phyloP scores from a whole-genome alignment of 129 eudicot genomes.

The Apium graveolens region DNA sequence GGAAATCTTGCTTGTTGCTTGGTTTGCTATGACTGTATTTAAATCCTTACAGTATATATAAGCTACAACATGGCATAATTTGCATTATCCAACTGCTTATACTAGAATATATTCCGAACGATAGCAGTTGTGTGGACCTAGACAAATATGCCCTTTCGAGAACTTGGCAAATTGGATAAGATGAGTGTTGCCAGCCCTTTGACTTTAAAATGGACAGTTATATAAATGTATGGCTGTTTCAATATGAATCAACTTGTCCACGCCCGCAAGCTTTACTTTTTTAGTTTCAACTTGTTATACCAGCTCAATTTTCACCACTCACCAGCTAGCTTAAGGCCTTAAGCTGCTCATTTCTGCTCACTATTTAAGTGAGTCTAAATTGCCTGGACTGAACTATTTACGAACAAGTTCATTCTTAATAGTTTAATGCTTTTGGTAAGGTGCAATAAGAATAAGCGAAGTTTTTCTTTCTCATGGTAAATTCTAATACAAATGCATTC shows the following conservation, averaged over 20 bases:
- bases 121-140: slow-evolving; percentile 8
- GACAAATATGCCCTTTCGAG: slow-evolving; percentile 1
- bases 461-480: too few species aligned
- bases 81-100: not conserved
- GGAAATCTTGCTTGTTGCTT: not conserved
- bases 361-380: too few species aligned
- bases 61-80: not conserved
- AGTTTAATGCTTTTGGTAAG: too few species aligned
- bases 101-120: slow-evolving; percentile 3
- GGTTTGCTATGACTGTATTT: not conserved
- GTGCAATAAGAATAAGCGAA: too few species aligned
- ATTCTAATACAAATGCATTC: too few species aligned
- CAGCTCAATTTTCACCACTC: not conserved
- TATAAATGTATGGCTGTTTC: not conserved
- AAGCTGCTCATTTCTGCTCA: not conserved
- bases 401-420: not conserved
- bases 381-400: not conserved
- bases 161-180: slow-evolving; percentile 7
- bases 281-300: not conserved
- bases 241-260: not conserved
- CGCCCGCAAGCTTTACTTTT: not conserved
- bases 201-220: not conserved
- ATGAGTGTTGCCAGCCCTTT: not conserved
- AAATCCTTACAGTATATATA: not conserved
- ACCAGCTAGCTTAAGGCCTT: not conserved